These are phyloP conservation scores for Yarrowia divulgata DNA, from an alignment of 805 yeast species.

Conservation along the genomic window DNA sequence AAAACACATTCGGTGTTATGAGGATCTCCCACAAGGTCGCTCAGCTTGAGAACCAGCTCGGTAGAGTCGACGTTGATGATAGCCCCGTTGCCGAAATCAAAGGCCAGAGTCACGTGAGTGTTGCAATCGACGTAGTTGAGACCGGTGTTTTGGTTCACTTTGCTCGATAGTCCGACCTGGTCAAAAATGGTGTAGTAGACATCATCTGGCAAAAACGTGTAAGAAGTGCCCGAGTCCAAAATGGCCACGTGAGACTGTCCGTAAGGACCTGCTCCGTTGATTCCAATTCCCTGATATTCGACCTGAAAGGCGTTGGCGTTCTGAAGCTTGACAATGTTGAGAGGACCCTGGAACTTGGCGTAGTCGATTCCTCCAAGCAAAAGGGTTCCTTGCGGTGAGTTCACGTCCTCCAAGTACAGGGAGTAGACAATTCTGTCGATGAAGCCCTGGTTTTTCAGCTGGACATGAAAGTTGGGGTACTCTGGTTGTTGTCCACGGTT, in stretches of 20 bases:
- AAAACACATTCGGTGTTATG: slow-evolving; percentile 43
- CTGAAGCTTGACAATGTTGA: slow-evolving; percentile 22
- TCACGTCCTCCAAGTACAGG: slow-evolving; percentile 51
- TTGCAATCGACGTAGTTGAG: slow-evolving; percentile 28
- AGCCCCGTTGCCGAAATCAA: slow-evolving; percentile 40
- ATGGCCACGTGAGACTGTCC: slow-evolving; percentile 43
- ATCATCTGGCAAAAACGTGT: slow-evolving; percentile 56
- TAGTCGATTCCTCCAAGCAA: slow-evolving; percentile 55
- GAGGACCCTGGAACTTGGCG: slow-evolving; percentile 52
- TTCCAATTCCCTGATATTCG: slow-evolving; percentile 35
- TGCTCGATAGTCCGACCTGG: neutral
- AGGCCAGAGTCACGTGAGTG: slow-evolving; percentile 39
- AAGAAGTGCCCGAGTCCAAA: slow-evolving; percentile 66
- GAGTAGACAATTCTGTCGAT: slow-evolving; percentile 55
- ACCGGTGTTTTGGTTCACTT: slow-evolving; percentile 36
- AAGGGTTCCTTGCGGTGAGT: slow-evolving; percentile 49
- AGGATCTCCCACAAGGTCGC: slow-evolving; percentile 5
- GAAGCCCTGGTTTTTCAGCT: slow-evolving; percentile 50
- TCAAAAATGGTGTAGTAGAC: neutral
- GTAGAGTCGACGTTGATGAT: slow-evolving; percentile 1
- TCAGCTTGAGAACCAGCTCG: slow-evolving; percentile 24
- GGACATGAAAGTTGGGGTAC: slow-evolving; percentile 46
- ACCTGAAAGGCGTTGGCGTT: slow-evolving; percentile 39
- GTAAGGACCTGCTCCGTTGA: slow-evolving; percentile 21
- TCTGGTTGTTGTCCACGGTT: slow-evolving; percentile 34